A percentile compares a stretch with the other conserved stretches of the same genome.
phyloP scores from a whole-genome alignment of 176 grass and related monocot species.

The Oryza officinalis region DNA sequence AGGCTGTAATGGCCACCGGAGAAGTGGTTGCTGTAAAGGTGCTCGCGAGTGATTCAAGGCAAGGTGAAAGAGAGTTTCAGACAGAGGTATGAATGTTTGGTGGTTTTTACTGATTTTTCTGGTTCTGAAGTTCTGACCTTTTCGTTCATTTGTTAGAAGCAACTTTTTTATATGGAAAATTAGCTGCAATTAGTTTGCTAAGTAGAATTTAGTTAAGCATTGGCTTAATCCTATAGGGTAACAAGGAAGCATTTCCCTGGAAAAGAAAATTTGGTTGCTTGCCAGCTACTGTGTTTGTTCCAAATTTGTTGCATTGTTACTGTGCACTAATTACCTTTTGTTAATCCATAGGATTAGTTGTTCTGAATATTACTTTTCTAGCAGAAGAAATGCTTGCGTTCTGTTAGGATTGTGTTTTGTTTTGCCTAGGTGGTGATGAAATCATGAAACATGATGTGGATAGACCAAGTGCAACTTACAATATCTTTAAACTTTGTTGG shows the following conservation, averaged over 20 bases:
- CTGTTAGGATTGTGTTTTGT: slow-evolving; percentile 1
- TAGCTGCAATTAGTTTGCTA: neutral
- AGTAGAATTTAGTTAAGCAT: neutral
- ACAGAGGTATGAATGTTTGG: slow-evolving; percentile 80
- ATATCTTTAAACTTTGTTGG: slow-evolving; percentile 27
- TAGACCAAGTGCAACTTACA: slow-evolving; percentile 16
- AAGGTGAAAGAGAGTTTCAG: slow-evolving; percentile 96
- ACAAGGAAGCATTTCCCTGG: too few species aligned
- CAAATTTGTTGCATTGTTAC: neutral
- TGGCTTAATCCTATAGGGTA: too few species aligned
- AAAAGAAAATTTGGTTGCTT: too few species aligned
- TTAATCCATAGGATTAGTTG: neutral
- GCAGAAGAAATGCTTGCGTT: neutral
- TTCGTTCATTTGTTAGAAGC: neutral
- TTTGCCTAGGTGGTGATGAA: slow-evolving; percentile 3
- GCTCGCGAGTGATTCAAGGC: slow-evolving; percentile 82
- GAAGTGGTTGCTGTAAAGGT: slow-evolving; percentile 91
- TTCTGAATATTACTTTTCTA: neutral
- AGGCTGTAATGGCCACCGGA: slow-evolving; percentile 86
- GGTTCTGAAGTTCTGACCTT: neutral
- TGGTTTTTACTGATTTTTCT: slow-evolving; percentile 1
- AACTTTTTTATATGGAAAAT: neutral
- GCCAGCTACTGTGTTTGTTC: neutral
- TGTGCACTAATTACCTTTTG: neutral
- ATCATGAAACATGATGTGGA: slow-evolving; percentile 20